Evolutionary conservation across 768 basidiomycete genomes (phyloP).

Genomic region (Boletellus sp.): DNA sequence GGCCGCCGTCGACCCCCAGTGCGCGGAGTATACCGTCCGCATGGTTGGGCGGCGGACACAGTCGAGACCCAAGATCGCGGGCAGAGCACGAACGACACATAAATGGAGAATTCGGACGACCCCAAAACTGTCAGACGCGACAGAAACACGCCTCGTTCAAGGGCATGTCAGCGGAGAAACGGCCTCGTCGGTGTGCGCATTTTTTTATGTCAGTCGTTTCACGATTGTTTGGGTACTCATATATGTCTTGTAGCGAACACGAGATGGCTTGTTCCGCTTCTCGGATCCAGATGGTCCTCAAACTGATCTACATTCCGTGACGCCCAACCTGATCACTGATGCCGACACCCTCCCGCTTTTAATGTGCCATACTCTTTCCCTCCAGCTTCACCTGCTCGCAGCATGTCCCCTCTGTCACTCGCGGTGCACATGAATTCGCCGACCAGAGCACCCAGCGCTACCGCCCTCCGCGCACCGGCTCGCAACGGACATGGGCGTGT

Average conservation of each 20-base stretch:
- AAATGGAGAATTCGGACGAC: constrained; percentile 15
- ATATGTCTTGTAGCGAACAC: background rate
- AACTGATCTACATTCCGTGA: constrained; percentile 19
- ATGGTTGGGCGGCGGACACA: background rate
- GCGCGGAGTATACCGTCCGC: constrained; percentile 3
- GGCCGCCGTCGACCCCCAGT: constrained; percentile 13
- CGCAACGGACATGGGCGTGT: constrained; percentile 7
- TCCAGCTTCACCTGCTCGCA: constrained; percentile 4
- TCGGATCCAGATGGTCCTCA: constrained; percentile 6
- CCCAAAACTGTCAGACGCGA: constrained; percentile 33
- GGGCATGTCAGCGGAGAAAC: constrained; percentile 15
- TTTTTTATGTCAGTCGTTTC: constrained; percentile 28
- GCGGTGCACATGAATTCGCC: constrained; percentile 15
- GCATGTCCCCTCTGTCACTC: constrained; percentile 3
- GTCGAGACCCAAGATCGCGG: background rate
- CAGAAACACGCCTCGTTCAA: constrained; percentile 20
- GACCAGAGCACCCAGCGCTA: background rate
- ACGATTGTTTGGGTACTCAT: background rate
- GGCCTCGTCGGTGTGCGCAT: background rate
- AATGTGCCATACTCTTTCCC: constrained; percentile 2
- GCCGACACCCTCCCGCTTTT: constrained; percentile 7
- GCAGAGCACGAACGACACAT: background rate
- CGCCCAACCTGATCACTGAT: constrained; percentile 9
- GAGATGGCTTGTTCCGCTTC: constrained; percentile 1
- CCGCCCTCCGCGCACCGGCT: constrained; percentile 3